Conservation (phyloP, 2,329 filamentous ascomycete genomes). For the Fusarium tupiense region DNA sequence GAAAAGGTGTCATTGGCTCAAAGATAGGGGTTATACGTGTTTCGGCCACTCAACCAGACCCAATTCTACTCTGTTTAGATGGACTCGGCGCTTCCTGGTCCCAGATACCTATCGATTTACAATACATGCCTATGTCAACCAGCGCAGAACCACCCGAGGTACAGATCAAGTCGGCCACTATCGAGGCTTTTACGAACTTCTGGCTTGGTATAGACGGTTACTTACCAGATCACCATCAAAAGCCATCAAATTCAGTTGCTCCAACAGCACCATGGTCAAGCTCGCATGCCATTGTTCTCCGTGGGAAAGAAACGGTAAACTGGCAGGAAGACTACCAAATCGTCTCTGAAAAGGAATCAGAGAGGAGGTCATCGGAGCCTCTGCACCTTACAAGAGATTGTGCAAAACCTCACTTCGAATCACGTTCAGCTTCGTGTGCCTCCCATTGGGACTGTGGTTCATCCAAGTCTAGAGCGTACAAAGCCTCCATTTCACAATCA, state of each 20-base stretch:
- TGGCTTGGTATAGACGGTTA: not conserved
- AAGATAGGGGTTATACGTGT: not conserved
- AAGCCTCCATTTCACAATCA: not conserved
- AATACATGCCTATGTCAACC: not conserved
- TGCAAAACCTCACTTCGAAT: too few relatives aligned
- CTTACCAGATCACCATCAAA: not conserved
- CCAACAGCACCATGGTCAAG: not conserved
- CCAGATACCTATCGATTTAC: not conserved
- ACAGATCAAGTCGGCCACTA: not conserved
- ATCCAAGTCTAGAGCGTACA: not conserved
- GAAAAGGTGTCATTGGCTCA: not conserved
- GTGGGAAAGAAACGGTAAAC: rapidly evolving
- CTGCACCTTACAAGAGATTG: not conserved
- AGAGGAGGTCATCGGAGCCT: not conserved
- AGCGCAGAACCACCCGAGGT: not conserved
- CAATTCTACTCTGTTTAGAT: not conserved
- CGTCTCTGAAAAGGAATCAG: rapidly evolving
- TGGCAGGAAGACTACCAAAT: not conserved
- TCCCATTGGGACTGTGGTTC: not conserved
- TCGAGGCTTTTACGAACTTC: not conserved
- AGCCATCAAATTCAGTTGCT: not conserved
- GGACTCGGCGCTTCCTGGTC: not conserved
- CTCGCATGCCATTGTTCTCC: not conserved
- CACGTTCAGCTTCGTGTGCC: not conserved
- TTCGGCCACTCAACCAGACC: not conserved